phyloP scores from a whole-genome alignment of 2,329 filamentous ascomycete species.

The Aureobasidium sp. region DNA sequence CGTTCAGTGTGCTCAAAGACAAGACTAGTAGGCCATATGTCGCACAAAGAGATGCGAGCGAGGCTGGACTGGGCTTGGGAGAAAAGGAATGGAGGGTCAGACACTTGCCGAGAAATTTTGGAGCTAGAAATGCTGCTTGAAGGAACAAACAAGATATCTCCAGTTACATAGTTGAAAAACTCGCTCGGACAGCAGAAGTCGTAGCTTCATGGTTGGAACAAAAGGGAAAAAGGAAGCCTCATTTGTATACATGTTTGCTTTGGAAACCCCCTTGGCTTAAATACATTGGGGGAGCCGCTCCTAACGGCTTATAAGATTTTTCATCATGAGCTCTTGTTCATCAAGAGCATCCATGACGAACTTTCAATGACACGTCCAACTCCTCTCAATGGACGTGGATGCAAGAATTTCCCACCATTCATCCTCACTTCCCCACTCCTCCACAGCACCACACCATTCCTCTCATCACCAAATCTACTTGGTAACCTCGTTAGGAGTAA shows the following conservation, averaged over 20 bases:
- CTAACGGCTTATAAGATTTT: conserved; percentile 12
- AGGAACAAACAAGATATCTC: neutral
- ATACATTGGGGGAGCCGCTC: conserved; percentile 8
- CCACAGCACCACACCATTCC: neutral
- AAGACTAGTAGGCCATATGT: conserved; percentile 16
- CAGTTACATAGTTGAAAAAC: no score
- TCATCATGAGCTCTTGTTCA: neutral
- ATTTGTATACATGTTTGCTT: neutral
- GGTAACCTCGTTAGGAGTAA: conserved; percentile 56
- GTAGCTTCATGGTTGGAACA: neutral
- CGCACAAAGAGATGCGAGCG: conserved; percentile 1
- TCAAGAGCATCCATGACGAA: neutral
- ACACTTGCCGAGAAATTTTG: conserved; percentile 14
- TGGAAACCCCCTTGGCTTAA: neutral
- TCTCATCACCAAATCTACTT: conserved; percentile 39
- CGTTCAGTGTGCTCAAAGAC: conserved; percentile 30
- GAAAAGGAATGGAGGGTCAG: conserved; percentile 16
- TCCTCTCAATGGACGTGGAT: neutral
- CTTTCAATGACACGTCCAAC: neutral
- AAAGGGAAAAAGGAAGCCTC: neutral
- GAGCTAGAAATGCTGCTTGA: neutral
- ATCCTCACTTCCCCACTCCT: neutral
- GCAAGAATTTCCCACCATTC: neutral
- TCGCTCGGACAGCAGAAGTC: no score
- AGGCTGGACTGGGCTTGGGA: conserved; percentile 2